phyloP scores from a whole-genome alignment of 1,284 basidiomycete genomes.

The Dichomitus squalens region DNA sequence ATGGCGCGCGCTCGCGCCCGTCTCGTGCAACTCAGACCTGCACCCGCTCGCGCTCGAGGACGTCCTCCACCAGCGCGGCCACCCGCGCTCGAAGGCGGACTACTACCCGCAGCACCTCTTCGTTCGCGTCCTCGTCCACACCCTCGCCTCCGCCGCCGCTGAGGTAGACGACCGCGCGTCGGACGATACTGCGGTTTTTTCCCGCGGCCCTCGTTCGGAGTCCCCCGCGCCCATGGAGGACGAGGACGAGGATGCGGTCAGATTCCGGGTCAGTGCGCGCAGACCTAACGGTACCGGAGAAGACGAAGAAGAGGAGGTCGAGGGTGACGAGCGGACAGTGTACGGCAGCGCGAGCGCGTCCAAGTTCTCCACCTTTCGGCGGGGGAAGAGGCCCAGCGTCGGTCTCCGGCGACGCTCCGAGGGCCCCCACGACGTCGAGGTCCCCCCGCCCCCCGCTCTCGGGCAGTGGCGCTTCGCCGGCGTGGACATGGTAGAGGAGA shows the following conservation, averaged over 20 bases:
- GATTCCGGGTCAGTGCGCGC: slow-evolving; percentile 9
- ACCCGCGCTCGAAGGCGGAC: slow-evolving; percentile 66
- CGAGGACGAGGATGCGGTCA: slow-evolving; percentile 29
- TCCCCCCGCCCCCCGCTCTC: neutral
- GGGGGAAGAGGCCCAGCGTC: slow-evolving; percentile 17
- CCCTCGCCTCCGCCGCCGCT: slow-evolving; percentile 47
- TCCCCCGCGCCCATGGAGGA: slow-evolving; percentile 41
- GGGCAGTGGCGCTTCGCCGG: slow-evolving; percentile 9
- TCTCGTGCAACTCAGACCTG: slow-evolving; percentile 52
- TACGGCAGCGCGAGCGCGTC: slow-evolving; percentile 31
- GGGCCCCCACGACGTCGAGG: slow-evolving; percentile 11
- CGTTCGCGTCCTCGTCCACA: slow-evolving; percentile 64
- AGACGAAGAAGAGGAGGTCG: too few species aligned
- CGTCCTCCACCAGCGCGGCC: slow-evolving; percentile 56
- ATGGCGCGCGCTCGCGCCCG: too few species aligned
- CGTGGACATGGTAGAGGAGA: slow-evolving; percentile 11
- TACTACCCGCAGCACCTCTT: slow-evolving; percentile 71
- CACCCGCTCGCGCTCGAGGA: slow-evolving; percentile 75
- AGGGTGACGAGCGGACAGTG: slow-evolving; percentile 32
- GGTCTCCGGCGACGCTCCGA: slow-evolving; percentile 17
- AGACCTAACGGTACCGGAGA: slow-evolving; percentile 6
- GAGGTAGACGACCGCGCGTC: slow-evolving; percentile 27
- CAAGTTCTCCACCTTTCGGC: slow-evolving; percentile 31
- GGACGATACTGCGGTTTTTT: slow-evolving; percentile 27
- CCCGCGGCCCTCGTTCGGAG: slow-evolving; percentile 41